Evolutionary conservation across 306 rosid genomes (phyloP).

Genomic region (Quercus mongolica): DNA sequence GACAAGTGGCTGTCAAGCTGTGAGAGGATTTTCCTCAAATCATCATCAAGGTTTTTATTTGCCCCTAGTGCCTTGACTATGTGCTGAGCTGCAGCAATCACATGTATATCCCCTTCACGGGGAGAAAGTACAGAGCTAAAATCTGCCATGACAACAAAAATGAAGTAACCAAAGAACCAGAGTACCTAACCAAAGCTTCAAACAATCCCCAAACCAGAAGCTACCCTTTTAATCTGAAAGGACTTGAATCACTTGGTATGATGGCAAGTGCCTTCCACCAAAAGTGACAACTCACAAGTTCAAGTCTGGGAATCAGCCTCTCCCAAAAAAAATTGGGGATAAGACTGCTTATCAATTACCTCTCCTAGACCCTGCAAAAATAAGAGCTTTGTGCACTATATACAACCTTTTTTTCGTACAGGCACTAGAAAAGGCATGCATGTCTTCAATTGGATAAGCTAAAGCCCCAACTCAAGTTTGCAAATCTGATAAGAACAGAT

Average conservation of each 20-base stretch:
- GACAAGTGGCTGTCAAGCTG: slow-evolving; percentile 58
- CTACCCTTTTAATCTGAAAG: neutral
- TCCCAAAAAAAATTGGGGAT: too few species aligned
- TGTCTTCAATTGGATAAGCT: neutral
- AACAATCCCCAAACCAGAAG: neutral
- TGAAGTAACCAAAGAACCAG: neutral
- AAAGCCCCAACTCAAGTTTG: neutral
- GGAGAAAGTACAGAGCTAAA: slow-evolving; percentile 24
- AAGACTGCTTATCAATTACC: too few species aligned
- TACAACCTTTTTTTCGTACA: neutral
- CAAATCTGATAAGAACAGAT: neutral
- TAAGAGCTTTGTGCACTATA: too few species aligned
- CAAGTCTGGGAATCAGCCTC: too few species aligned
- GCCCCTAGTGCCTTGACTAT: slow-evolving; percentile 48
- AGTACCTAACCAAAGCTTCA: neutral
- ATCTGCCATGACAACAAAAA: slow-evolving; percentile 39
- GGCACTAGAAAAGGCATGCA: neutral
- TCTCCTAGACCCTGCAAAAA: too few species aligned
- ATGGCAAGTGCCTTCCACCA: too few species aligned
- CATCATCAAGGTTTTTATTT: slow-evolving; percentile 34
- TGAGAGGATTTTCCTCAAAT: slow-evolving; percentile 46
- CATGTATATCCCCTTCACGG: slow-evolving; percentile 46
- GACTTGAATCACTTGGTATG: neutral
- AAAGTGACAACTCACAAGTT: too few species aligned
- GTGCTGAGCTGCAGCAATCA: slow-evolving; percentile 61